A percentile compares a stretch with the other conserved stretches of the same genome.
phyloP scores from a whole-genome alignment of 2,329 filamentous ascomycete genomes.

The Penicillium sclerotiorum region DNA sequence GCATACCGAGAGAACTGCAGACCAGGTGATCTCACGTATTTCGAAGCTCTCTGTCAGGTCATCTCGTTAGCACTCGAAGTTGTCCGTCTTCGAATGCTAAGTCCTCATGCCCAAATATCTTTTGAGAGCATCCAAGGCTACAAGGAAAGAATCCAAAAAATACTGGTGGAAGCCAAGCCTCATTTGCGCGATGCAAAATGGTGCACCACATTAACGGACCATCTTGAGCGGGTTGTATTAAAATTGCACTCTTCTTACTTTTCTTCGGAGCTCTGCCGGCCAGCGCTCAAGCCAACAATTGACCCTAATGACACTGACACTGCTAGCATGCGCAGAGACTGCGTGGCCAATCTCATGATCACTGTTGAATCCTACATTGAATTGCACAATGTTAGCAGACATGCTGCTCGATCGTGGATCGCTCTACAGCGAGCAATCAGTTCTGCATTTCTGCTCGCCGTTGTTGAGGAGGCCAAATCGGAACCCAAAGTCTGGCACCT shows the following conservation, averaged over 20 bases:
- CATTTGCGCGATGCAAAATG: constrained; percentile 58
- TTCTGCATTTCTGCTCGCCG: constrained; percentile 50
- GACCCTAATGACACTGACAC: constrained; percentile 46
- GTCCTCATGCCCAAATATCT: constrained; percentile 56
- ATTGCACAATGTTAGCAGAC: constrained; percentile 48
- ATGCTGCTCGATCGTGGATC: constrained; percentile 51
- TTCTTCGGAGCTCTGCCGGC: constrained; percentile 63
- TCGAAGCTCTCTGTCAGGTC: constrained; percentile 61
- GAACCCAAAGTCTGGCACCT: constrained; percentile 44
- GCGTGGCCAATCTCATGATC: constrained; percentile 57
- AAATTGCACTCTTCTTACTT: constrained; percentile 66
- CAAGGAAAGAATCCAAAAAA: constrained; percentile 58
- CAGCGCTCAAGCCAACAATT: constrained; percentile 58
- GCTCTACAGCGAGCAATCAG: constrained; percentile 51
- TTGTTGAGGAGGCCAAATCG: constrained; percentile 48
- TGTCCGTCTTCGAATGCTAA: constrained; percentile 59
- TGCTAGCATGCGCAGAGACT: constrained; percentile 53
- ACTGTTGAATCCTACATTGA: constrained; percentile 65
- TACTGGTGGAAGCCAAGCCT: constrained; percentile 61
- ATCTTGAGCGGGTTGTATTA: constrained; percentile 62
- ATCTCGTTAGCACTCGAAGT: constrained; percentile 59
- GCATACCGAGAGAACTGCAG: constrained; percentile 52
- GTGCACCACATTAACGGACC: constrained; percentile 49
- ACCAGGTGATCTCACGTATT: constrained; percentile 57
- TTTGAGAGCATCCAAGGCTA: constrained; percentile 59